A percentile compares a stretch with the other conserved stretches of the same genome.
These are phyloP conservation scores for Candida bentonensis DNA, from an alignment of 805 yeast genomes.

Conservation along the genomic window DNA sequence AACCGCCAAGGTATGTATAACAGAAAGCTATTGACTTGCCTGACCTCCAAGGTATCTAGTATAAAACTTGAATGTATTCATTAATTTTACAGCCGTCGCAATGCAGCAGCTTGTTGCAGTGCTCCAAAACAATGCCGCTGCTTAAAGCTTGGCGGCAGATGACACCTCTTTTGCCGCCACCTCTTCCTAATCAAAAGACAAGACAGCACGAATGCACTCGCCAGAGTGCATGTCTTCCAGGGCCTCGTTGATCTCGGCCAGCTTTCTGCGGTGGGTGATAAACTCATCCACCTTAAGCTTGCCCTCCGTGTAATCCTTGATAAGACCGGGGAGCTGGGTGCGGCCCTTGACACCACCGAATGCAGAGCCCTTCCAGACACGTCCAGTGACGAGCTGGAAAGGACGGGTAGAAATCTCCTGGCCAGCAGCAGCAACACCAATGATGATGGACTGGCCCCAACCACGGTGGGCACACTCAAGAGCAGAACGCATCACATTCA, in stretches of 20 bases:
- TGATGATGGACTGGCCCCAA: constrained; percentile 92
- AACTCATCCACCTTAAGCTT: constrained; percentile 83
- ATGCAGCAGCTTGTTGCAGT: no score
- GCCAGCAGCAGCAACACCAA: constrained; percentile 99
- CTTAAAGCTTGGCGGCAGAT: no score
- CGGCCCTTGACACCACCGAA: constrained; percentile 98
- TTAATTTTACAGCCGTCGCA: no score
- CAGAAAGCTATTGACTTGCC: no score
- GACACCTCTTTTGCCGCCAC: no score
- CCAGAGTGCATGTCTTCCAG: constrained; percentile 94
- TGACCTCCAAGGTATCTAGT: no score
- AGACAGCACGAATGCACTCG: constrained; percentile 85
- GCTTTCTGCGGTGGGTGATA: constrained; percentile 76
- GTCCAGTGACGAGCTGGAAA: constrained; percentile 96
- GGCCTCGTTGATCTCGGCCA: constrained; percentile 71
- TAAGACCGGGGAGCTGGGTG: constrained; percentile 82
- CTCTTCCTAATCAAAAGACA: constrained; percentile 15
- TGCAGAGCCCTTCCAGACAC: constrained; percentile 99
- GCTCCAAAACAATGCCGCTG: no score
- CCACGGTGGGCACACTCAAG: constrained; percentile 97
- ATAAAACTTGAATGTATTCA: no score
- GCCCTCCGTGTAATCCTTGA: constrained; percentile 72
- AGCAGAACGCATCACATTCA: constrained; percentile 87
- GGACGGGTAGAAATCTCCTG: constrained; percentile 94
- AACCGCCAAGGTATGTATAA: no score